Evolutionary conservation across 176 grass and related monocot species (phyloP), one percentile per base, ranked within the genome.

Genomic region (Urochloa ruziziensis): DNA sequence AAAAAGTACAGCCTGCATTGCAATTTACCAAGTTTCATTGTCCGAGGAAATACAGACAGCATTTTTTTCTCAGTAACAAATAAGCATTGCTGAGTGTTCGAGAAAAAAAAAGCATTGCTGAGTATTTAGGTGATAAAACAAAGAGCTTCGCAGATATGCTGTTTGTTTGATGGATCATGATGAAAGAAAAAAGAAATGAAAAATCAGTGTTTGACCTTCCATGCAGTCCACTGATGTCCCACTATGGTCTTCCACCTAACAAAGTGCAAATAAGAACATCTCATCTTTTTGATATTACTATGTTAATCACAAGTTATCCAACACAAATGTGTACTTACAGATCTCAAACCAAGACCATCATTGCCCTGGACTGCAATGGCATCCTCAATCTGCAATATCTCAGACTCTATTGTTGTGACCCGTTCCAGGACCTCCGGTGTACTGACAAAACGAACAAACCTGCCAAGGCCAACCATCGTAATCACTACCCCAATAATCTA

Each of bases 361-460:
- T 82, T 90, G 67, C 69, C 53, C 84, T 99, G 96, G 72, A 96
- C 53, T 7, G 83, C 63, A 44, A 96, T 96, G 43, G 91, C 91
- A 78, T 96, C 91, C 43, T 92, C 87, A 52, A 99, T 95, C 82
- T 99, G 93, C 82, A 92, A 68, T 70, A 99, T 99, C 81, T 99
- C 96, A 40, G 89, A 89, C 79, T 99, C 96, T 47, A 94, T 90
- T 14, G 96, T 99, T 4, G 87, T 92, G 13, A 96, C 93, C 24
- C 96, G 88, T 73, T 99, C 96, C 51, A 99, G 86, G 80, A 96
- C 82, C 85, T 99, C 96, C 2, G 93, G 96, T 16, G 96, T 99
- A 73, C 96, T 99, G 23, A 99, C 96, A 56, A 99, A 99, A 63
- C 96, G 87, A 70, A 99, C 96, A 90, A 99, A 99, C 85, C 96